A percentile compares a stretch with the other conserved stretches of the same genome.
Conservation (phyloP, 345 rosid species). For the Alliaria petiolata region DNA sequence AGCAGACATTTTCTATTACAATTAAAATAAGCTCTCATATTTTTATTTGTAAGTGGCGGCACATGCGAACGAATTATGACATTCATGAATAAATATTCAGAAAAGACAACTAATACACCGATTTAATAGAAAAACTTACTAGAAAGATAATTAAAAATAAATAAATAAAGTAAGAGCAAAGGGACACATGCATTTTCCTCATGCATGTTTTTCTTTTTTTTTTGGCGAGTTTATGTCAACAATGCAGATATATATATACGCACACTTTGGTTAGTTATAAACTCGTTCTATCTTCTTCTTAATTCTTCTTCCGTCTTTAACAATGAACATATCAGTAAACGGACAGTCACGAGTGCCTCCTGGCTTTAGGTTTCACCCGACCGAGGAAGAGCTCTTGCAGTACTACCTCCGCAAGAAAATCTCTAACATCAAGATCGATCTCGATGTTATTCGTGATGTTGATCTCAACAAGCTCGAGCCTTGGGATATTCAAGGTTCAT, state of each 20-base stretch:
- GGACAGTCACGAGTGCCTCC: constrained; percentile 85
- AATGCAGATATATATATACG: constrained; percentile 21
- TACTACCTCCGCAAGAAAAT: constrained; percentile 90
- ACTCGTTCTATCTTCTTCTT: constrained; percentile 8
- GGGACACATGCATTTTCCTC: constrained; percentile 27
- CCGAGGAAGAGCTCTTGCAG: constrained; percentile 86
- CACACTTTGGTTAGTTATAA: constrained; percentile 42
- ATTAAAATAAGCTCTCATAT: background rate
- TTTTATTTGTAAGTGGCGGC: constrained; percentile 14
- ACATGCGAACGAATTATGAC: constrained; percentile 3
- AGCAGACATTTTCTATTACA: background rate
- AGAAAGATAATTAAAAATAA: background rate
- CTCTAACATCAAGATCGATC: constrained; percentile 77
- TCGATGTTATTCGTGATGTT: constrained; percentile 84
- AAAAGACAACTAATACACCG: background rate
- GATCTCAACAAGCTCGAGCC: constrained; percentile 98
- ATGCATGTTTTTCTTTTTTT: constrained; percentile 28
- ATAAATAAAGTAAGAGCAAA: too few species aligned
- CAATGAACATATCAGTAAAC: constrained; percentile 70
- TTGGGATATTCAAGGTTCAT: constrained; percentile 88
- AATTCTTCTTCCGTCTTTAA: constrained; percentile 6
- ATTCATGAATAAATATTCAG: background rate
- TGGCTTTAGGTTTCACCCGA: constrained; percentile 90
- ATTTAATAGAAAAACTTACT: background rate
- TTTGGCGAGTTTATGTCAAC: background rate